phyloP scores from a whole-genome alignment of 139 green algal species.

The Yamagishiella unicocca region DNA sequence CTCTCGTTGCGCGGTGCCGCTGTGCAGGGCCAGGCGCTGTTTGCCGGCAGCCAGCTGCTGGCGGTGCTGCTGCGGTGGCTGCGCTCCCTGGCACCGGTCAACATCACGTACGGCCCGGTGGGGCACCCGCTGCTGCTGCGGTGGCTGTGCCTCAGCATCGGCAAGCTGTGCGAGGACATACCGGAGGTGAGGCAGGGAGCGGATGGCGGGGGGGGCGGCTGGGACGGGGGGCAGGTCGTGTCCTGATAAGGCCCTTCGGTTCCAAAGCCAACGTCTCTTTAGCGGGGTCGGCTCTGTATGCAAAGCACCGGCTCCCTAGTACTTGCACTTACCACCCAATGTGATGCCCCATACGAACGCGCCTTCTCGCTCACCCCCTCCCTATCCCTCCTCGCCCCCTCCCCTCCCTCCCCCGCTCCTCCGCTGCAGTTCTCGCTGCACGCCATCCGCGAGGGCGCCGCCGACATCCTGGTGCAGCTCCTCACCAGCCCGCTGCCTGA shows the following conservation, averaged over 20 bases:
- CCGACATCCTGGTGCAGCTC: constrained; percentile 68
- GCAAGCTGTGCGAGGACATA: constrained; percentile 85
- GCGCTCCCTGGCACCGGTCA: constrained; percentile 56
- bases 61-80: constrained; percentile 67
- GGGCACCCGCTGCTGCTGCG: constrained; percentile 83
- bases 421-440: constrained; percentile 52
- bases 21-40: constrained; percentile 73
- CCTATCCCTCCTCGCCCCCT: neutral
- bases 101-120: constrained; percentile 45
- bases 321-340: neutral
- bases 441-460: constrained; percentile 68
- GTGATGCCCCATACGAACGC: neutral
- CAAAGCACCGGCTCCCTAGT: neutral
- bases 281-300: neutral
- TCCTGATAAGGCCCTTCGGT: neutral
- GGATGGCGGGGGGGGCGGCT: too few species aligned
- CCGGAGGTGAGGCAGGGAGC: constrained; percentile 70
- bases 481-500: constrained; percentile 77
- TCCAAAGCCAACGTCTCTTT: neutral
- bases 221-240: neutral
- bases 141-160: constrained; percentile 94
- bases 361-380: neutral
- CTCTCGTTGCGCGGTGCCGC: too few species aligned
- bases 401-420: neutral
- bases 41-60: constrained; percentile 64